Evolutionary conservation across 352 stramenopile species (phyloP).

Genomic region (Pythium aquatile): DNA sequence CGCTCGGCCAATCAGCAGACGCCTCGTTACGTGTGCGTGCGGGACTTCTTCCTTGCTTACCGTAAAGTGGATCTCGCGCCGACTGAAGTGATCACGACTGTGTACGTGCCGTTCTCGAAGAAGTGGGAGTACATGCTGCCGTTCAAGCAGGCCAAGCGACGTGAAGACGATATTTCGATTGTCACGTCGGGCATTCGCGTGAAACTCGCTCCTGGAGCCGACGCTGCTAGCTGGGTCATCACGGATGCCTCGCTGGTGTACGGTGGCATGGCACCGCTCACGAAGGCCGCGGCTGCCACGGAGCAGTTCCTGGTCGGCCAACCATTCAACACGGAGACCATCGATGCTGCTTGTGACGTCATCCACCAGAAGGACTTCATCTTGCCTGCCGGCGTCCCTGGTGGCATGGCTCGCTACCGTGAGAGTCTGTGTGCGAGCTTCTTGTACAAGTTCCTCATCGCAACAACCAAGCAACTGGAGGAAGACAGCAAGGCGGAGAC

Average conservation of each 20-base stretch:
- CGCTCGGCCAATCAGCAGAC: slow-evolving; percentile 27
- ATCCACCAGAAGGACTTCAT: slow-evolving; percentile 88
- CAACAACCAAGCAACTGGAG: slow-evolving; percentile 58
- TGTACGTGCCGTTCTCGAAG: slow-evolving; percentile 88
- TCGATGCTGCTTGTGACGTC: slow-evolving; percentile 79
- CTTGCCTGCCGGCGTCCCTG: slow-evolving; percentile 89
- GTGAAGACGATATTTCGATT: slow-evolving; percentile 98
- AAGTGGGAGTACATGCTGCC: slow-evolving; percentile 92
- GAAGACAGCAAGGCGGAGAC: slow-evolving; percentile 28
- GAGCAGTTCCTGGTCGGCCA: slow-evolving; percentile 81
- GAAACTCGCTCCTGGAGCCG: slow-evolving; percentile 34
- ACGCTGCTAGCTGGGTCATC: slow-evolving; percentile 68
- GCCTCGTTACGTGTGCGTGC: slow-evolving; percentile 58
- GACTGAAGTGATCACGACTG: slow-evolving; percentile 90
- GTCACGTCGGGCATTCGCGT: slow-evolving; percentile 94
- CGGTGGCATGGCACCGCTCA: slow-evolving; percentile 70
- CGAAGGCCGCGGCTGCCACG: slow-evolving; percentile 48
- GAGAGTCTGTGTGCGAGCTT: slow-evolving; percentile 93
- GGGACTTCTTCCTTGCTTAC: slow-evolving; percentile 95
- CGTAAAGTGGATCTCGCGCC: slow-evolving; percentile 88
- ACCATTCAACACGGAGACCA: slow-evolving; percentile 70
- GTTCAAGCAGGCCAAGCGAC: slow-evolving; percentile 94
- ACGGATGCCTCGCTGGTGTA: slow-evolving; percentile 56
- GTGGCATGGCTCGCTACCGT: slow-evolving; percentile 95
- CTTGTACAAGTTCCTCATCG: slow-evolving; percentile 94